Conservation (phyloP, 1,139 yeast genomes). For the Geotrichum bryndzae region DNA sequence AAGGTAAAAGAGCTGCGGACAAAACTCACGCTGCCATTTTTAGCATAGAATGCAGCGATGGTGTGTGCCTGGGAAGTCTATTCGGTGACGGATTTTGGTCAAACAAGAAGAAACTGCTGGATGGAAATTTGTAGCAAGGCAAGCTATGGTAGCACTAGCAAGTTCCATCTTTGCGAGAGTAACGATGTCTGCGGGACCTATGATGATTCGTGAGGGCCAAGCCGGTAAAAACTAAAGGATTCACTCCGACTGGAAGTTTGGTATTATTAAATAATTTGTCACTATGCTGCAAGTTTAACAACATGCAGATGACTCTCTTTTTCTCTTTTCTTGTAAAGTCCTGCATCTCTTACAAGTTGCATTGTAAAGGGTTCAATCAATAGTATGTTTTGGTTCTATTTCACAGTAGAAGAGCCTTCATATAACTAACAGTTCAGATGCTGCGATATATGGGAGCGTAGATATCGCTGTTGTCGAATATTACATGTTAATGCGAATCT, state of each 20-base stretch:
- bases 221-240: too few relatives aligned
- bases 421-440: neutral
- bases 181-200: too few relatives aligned
- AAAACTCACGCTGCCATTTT: neutral
- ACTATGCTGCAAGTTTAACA: too few relatives aligned
- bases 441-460: neutral
- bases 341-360: neutral
- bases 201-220: too few relatives aligned
- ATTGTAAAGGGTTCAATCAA: neutral
- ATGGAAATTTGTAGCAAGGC: neutral
- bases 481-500: neutral
- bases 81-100: neutral
- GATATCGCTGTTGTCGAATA: neutral
- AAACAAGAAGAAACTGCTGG: neutral
- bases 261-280: too few relatives aligned
- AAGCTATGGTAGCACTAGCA: too few relatives aligned
- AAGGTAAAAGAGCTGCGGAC: neutral
- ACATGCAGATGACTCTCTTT: too few relatives aligned
- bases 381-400: neutral
- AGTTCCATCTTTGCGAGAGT: too few relatives aligned
- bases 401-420: neutral
- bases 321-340: too few relatives aligned
- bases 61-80: neutral
- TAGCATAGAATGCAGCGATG: neutral
- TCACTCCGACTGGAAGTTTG: too few relatives aligned